phyloP scores from a whole-genome alignment of 164 flowering plant genomes.

The Sextonia rubra region DNA sequence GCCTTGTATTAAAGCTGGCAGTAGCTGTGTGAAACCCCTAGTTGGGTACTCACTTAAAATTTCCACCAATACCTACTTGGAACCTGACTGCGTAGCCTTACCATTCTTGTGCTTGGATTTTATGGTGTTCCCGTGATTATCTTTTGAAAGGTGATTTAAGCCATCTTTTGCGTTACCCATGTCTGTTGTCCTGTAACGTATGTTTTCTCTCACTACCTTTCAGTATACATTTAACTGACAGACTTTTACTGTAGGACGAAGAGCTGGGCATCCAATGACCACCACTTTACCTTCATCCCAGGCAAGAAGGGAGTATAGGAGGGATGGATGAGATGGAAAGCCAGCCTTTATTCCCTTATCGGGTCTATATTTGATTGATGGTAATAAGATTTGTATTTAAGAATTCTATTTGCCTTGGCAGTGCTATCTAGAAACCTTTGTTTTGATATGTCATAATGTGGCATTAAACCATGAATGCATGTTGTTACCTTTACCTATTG shows the following conservation, averaged over 20 bases:
- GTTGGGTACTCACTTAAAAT: too few species aligned
- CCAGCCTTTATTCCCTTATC: conserved; percentile 3
- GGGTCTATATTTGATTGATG: conserved; percentile 23
- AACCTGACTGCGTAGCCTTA: too few species aligned
- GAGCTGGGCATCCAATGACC: conserved; percentile 46
- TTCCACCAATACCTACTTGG: too few species aligned
- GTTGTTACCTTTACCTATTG: background rate
- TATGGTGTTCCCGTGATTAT: too few species aligned
- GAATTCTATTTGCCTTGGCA: conserved; percentile 17
- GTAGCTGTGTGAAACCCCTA: too few species aligned
- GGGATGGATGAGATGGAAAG: conserved; percentile 34
- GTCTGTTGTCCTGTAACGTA: background rate
- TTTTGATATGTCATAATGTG: conserved; percentile 19
- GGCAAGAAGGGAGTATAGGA: conserved; percentile 67
- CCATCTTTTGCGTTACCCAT: too few species aligned
- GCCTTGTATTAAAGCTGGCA: too few species aligned
- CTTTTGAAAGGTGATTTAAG: too few species aligned
- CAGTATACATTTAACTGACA: conserved; percentile 9
- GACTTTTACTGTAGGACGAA: conserved; percentile 54
- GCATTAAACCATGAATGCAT: too few species aligned
- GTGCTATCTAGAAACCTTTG: conserved; percentile 19
- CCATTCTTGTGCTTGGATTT: too few species aligned
- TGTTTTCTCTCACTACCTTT: background rate
- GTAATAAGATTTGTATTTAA: conserved; percentile 26
- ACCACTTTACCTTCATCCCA: conserved; percentile 57